phyloP scores from a whole-genome alignment of 148 eudicot genomes.

The Tetragonia tetragonoides region DNA sequence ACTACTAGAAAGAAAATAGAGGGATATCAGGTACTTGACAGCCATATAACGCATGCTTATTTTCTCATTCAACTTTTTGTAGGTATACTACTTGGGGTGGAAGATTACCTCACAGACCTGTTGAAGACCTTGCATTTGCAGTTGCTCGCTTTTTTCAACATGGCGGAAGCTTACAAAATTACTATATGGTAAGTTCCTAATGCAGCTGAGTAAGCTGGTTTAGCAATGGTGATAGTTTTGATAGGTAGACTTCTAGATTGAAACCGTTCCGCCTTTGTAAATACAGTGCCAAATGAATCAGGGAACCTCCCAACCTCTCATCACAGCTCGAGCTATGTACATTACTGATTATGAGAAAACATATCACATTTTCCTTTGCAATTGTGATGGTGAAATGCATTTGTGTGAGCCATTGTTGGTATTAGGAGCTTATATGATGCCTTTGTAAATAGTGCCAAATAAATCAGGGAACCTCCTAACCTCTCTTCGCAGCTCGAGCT shows the following conservation, averaged over 20 bases:
- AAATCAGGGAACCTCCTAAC: neutral
- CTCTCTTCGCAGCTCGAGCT: neutral
- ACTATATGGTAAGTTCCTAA: slow-evolving; percentile 68
- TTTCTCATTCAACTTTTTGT: slow-evolving; percentile 17
- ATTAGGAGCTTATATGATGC: neutral
- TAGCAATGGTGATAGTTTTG: neutral
- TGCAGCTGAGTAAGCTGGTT: slow-evolving; percentile 15
- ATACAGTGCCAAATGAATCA: neutral
- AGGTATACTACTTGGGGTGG: slow-evolving; percentile 94
- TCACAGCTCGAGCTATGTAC: neutral
- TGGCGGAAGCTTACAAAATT: slow-evolving; percentile 90
- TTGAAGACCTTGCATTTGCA: slow-evolving; percentile 91
- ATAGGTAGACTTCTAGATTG: neutral
- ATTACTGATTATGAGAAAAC: neutral
- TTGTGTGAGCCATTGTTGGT: neutral
- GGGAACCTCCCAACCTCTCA: neutral
- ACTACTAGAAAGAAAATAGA: neutral
- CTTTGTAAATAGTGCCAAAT: neutral
- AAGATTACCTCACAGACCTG: slow-evolving; percentile 85
- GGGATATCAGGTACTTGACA: neutral
- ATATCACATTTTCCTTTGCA: neutral
- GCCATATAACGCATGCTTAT: neutral
- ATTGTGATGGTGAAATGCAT: neutral
- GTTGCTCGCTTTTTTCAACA: slow-evolving; percentile 96
- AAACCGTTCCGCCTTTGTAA: neutral